These are phyloP conservation scores for Alternaria burnsii DNA, from an alignment of 2,329 filamentous ascomycete genomes.

Conservation along the genomic window DNA sequence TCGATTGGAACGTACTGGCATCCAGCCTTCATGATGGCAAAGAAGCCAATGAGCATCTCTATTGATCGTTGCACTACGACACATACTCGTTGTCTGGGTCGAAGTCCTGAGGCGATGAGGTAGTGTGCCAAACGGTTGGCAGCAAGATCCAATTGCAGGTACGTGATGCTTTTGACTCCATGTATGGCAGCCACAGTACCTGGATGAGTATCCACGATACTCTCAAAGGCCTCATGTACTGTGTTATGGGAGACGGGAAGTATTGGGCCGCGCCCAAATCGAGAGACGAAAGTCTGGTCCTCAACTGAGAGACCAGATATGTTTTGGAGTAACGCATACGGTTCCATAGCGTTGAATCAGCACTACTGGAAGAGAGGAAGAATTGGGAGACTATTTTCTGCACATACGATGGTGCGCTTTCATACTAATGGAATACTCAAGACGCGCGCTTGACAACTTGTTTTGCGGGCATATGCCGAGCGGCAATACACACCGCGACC, in stretches of 20 bases:
- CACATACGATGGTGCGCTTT: not conserved
- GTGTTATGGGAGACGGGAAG: constrained; percentile 1
- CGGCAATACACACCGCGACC: not conserved
- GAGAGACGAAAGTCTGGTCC: constrained; percentile 9
- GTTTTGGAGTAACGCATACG: not conserved
- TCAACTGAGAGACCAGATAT: constrained; percentile 3
- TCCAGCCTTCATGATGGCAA: constrained; percentile 65
- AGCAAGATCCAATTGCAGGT: constrained; percentile 39
- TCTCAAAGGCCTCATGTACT: constrained; percentile 13
- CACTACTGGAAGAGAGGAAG: not conserved
- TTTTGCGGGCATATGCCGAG: not conserved
- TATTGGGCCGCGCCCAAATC: constrained; percentile 6
- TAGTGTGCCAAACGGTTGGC: constrained; percentile 45
- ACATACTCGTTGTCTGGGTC: constrained; percentile 58
- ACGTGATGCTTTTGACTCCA: constrained; percentile 33
- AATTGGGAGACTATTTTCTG: not conserved
- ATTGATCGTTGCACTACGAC: constrained; percentile 64
- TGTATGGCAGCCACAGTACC: constrained; percentile 7
- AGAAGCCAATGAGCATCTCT: constrained; percentile 66
- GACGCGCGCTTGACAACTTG: not conserved
- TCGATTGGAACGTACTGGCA: constrained; percentile 69
- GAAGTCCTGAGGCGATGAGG: constrained; percentile 39
- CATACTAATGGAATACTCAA: not conserved
- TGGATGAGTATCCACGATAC: constrained; percentile 9
- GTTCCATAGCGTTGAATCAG: constrained; percentile 2